These are phyloP conservation scores for Aethionema arabicum DNA, from an alignment of 345 rosid species.

Conservation along the genomic window DNA sequence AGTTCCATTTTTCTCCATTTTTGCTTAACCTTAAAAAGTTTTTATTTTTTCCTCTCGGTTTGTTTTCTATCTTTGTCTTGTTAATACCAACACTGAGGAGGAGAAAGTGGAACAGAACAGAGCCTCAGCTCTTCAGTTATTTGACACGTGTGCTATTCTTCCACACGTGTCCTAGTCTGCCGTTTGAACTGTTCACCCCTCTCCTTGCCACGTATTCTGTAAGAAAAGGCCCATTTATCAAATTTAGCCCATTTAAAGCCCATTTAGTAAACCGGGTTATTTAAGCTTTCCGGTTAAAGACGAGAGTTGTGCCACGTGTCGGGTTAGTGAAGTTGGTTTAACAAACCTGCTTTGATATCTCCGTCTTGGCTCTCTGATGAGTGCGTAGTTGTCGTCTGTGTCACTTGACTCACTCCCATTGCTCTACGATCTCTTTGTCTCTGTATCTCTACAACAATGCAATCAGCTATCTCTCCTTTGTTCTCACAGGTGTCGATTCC, in stretches of 20 bases:
- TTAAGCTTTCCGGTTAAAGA: conserved; percentile 16
- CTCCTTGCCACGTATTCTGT: conserved; percentile 25
- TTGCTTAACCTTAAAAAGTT: neutral
- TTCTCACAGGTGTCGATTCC: conserved; percentile 46
- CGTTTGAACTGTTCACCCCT: conserved; percentile 26
- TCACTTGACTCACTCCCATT: conserved; percentile 25
- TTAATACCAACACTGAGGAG: conserved; percentile 21
- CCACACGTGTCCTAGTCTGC: conserved; percentile 35
- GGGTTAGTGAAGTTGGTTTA: conserved; percentile 22
- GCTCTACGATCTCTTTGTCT: conserved; percentile 9
- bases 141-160: conserved; percentile 28
- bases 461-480: conserved; percentile 54
- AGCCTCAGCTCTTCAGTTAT: conserved; percentile 1
- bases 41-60: conserved; percentile 17
- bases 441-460: conserved; percentile 50
- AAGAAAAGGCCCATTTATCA: conserved; percentile 29
- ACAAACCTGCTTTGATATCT: conserved; percentile 55
- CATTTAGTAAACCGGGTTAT: conserved; percentile 3
- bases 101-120: conserved; percentile 29
- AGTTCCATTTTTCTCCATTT: conserved; percentile 31
- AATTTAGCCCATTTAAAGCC: conserved; percentile 13
- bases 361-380: conserved; percentile 42
- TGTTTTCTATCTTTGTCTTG: conserved; percentile 7
- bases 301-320: conserved; percentile 34
- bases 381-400: conserved; percentile 25